Base-by-base conservation (phyloP, 2,329 filamentous ascomycete genomes). In the Aspergillus niger region DNA sequence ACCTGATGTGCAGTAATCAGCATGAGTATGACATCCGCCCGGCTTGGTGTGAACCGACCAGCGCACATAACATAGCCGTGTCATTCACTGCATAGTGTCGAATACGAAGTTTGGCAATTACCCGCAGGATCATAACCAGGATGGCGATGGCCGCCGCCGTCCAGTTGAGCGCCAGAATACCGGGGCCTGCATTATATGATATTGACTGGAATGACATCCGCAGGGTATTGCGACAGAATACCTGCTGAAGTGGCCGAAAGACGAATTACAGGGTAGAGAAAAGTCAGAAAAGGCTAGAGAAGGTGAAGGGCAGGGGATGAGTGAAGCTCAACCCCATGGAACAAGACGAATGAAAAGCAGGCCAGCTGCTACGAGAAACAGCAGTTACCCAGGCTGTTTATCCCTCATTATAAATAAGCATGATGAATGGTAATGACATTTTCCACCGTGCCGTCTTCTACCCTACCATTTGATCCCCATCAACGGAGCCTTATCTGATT, bases 21-120 rank as follows among this genome's bases (percentile, higher is more conserved):
- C 11, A 26, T 36, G 32, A 36, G 4, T 2, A 13, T 15, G 32
- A 6, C 11, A 13, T 15, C 2, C 32, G 11, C 10, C 26, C 11
- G 5, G 5, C 13, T 13, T 13, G 2, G 11, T 36, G 32, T 20
- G 32, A 6, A 20, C 57, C 24, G 26, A 65, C 59, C 38, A 64
- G 48, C 4, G 61, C 32, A 3, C 53, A 55, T n/a, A 64, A 39
- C 26, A 65, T 52, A 36, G 61, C 47, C 2, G 64, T 15, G 26
- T 65, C 66, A 5, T 61, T 65, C 3, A 56, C 11, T 6, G 44
- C 41, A 17, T 61, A 53, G 6, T 59, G 55, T 2, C 60, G 60
- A 39, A 65, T 61, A 7, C 43, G 54, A 20, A 55, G n/a, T 15
- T 65, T 62, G 20, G 60, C 61, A 8, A 57, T 26, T 7, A 58